Evolutionary conservation across 495 filamentous ascomycete genomes (phyloP).

Genomic region (Aspergillus asperescens): DNA sequence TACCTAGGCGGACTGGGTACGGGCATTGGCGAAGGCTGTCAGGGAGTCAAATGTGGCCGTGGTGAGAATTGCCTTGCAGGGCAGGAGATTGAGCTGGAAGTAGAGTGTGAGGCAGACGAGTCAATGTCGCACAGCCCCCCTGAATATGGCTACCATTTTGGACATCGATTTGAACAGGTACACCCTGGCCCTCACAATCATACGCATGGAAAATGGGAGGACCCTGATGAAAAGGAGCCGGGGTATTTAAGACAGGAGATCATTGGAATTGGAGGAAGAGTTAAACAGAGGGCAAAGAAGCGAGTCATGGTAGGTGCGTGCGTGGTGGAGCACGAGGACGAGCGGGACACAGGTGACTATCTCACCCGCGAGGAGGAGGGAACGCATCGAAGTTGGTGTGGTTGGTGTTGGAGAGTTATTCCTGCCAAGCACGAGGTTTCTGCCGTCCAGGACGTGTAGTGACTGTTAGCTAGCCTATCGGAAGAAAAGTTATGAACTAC

Average conservation of each 20-base stretch:
- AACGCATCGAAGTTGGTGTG: constrained; percentile 46
- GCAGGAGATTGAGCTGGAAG: constrained; percentile 69
- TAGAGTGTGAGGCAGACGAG: constrained; percentile 69
- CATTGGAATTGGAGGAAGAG: constrained; percentile 76
- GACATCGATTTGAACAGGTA: constrained; percentile 6
- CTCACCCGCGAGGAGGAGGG: constrained; percentile 58
- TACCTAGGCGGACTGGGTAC: constrained; percentile 76
- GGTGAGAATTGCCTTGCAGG: constrained; percentile 64
- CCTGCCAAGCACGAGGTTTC: constrained; percentile 27
- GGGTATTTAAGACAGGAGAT: constrained; percentile 82
- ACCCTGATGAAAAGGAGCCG: constrained; percentile 40
- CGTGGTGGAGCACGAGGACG: constrained; percentile 77
- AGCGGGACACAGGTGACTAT: constrained; percentile 57
- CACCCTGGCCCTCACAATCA: constrained; percentile 7
- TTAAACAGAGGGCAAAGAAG: constrained; percentile 76
- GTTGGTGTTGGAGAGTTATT: constrained; percentile 46
- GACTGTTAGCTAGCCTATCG: too few relatives aligned
- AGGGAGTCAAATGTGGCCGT: constrained; percentile 79
- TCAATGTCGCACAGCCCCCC: constrained; percentile 23
- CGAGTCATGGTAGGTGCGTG: constrained; percentile 72
- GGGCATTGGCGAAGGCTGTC: constrained; percentile 81
- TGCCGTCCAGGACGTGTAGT: not conserved
- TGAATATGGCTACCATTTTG: constrained; percentile 9
- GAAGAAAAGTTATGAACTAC: too few relatives aligned
- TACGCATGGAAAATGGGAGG: constrained; percentile 8